Conservation (phyloP, 108 stramenopile genomes). For the Schizochytrium sp. region DNA sequence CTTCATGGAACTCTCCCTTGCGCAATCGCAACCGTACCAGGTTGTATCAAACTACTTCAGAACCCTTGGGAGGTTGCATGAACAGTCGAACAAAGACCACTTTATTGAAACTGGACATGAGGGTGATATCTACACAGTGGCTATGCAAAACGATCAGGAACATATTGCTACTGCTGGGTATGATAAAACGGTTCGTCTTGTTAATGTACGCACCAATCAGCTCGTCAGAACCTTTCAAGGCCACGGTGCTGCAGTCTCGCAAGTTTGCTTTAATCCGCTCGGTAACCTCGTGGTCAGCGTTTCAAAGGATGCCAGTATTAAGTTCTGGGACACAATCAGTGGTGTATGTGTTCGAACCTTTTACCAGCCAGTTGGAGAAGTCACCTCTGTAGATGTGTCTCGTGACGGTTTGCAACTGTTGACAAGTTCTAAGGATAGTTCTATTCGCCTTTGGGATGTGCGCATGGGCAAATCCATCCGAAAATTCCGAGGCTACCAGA, state of each 20-base stretch:
- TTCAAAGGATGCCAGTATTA: slow-evolving; percentile 40
- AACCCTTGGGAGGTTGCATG: slow-evolving; percentile 13
- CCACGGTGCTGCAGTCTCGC: slow-evolving; percentile 27
- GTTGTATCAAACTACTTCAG: neutral
- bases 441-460: slow-evolving; percentile 50
- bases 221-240: slow-evolving; percentile 38
- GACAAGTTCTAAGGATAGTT: slow-evolving; percentile 47
- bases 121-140: slow-evolving; percentile 47
- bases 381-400: slow-evolving; percentile 43
- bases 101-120: neutral
- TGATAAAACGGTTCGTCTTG: slow-evolving; percentile 55
- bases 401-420: slow-evolving; percentile 32
- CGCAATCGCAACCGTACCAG: neutral
- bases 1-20: neutral
- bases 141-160: slow-evolving; percentile 25
- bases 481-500: slow-evolving; percentile 36
- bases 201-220: slow-evolving; percentile 53
- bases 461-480: slow-evolving; percentile 50
- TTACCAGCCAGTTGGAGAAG: slow-evolving; percentile 57
- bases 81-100: neutral
- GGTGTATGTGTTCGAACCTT: slow-evolving; percentile 54
- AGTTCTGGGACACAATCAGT: slow-evolving; percentile 55
- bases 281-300: neutral
- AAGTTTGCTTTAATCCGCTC: slow-evolving; percentile 42
- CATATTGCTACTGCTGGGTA: slow-evolving; percentile 46